Percentiles rank a stretch among this genome's conserved stretches.
Conservation (phyloP, 495 filamentous ascomycete species). For the Tetracladium setigerum region DNA sequence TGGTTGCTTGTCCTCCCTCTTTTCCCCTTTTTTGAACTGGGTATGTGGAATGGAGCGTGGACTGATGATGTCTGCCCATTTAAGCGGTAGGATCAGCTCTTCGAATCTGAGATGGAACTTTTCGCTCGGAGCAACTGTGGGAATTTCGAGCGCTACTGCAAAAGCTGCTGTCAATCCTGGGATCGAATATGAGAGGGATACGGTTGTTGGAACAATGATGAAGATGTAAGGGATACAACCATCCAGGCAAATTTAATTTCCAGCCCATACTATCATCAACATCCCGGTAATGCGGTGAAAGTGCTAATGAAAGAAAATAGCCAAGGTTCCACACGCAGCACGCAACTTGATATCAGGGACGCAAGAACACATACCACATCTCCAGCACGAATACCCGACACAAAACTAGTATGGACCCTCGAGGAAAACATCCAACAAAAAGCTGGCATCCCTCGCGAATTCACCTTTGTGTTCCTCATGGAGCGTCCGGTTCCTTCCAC, state of each 20-base stretch:
- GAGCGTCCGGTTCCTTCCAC: constrained; percentile 24
- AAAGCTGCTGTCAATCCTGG: constrained; percentile 36
- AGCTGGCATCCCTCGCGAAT: constrained; percentile 45
- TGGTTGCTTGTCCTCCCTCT: no score
- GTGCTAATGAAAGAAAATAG: not conserved
- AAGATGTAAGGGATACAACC: constrained; percentile 32
- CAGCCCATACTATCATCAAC: constrained; percentile 6
- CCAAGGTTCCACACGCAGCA: constrained; percentile 10
- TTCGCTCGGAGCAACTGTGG: constrained; percentile 39
- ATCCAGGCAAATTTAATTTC: no score
- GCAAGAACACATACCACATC: constrained; percentile 26
- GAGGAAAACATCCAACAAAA: constrained; percentile 43
- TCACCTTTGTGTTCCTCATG: constrained; percentile 47
- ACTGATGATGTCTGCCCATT: no score
- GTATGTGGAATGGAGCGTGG: no score
- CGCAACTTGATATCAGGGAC: constrained; percentile 10
- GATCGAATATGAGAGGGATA: constrained; percentile 31
- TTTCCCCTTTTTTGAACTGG: no score
- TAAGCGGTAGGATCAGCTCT: constrained; percentile 37
- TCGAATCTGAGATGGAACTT: constrained; percentile 47
- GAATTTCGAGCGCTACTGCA: constrained; percentile 36
- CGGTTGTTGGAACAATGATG: constrained; percentile 46
- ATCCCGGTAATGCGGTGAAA: constrained; percentile 26
- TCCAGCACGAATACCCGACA: constrained; percentile 32
- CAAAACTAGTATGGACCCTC: constrained; percentile 43